Base-by-base conservation (phyloP, 208 protist genomes). In the Leishmania turanica region DNA sequence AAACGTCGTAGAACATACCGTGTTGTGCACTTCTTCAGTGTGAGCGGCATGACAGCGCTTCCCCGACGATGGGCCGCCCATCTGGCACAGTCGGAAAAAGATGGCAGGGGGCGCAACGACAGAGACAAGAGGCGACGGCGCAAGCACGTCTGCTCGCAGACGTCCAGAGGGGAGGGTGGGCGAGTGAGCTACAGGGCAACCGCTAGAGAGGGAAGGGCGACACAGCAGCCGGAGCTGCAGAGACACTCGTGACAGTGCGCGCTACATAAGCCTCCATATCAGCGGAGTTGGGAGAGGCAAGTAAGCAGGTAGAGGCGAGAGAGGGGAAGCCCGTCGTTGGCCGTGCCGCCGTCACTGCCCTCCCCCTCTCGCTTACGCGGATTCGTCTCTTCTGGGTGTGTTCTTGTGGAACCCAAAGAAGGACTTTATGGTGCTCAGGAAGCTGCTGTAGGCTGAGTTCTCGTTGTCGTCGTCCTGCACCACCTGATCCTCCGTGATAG, bases 381-480 rank as follows among this genome's bases (percentile, higher is more conserved):
- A 24, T 11, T 40, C 56, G 34, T 19, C 56, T 53, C 19, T n/a
- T 54, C 37, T 72, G 40, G 42, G 7, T 68, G 40, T 34, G 42
- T 53, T 40, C 69, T 64, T 73, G 24, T 75, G 78, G 68, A 91
- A 85, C 24, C 88, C 87, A 62, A 96, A 89, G 40, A 95, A 90
- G 4, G 81, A 84, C 81, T 94, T 97, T 24, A 95, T 60, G 34
- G 88, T 82, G n/a, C 72, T 83, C 19, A 97, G 45, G 27, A 94
- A 88, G 4, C 86, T 76, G 21, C 49, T 72, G 34, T 79, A 82
- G 19, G 74, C 69, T 8, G 78, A 82, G 75, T 85, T 94, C 11
- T 97, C 93, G 78, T 97, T 96, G 84, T 97, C 92, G 82, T 97
- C 88, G 62, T 97, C 93, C 83, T 90, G 78, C 75, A 85, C 81